These are phyloP conservation scores for Corynascus novoguineensis DNA, from an alignment of 495 filamentous ascomycete genomes.

Conservation along the genomic window DNA sequence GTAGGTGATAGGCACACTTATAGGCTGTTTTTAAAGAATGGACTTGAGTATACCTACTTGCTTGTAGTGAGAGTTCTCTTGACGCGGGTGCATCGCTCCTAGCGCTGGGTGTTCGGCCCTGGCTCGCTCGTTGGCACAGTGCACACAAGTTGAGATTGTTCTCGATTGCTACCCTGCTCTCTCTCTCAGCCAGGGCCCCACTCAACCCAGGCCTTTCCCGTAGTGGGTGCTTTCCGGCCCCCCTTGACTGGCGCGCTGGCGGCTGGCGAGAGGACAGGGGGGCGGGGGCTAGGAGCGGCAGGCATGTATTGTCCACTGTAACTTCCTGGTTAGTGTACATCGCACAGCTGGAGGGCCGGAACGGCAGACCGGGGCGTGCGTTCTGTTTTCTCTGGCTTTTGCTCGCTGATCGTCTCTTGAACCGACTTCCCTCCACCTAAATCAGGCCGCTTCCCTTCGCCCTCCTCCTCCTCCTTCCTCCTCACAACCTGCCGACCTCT, in stretches of 20 bases:
- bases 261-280: conserved; percentile 20
- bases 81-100: no score
- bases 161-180: conserved; percentile 19
- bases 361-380: conserved; percentile 25
- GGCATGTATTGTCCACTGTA: conserved; percentile 17
- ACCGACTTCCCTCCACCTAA: conserved; percentile 31
- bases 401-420: conserved; percentile 10
- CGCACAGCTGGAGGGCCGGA: not conserved
- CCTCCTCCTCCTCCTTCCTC: conserved; percentile 29
- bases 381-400: conserved; percentile 28
- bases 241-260: conserved; percentile 25
- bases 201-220: conserved; percentile 25
- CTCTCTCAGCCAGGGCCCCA: conserved; percentile 4
- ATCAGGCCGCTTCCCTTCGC: conserved; percentile 36
- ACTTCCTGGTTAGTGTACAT: not conserved
- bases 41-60: no score
- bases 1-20: no score
- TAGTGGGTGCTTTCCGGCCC: conserved; percentile 22
- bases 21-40: no score
- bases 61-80: no score
- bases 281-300: conserved; percentile 12
- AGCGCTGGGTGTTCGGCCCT: conserved; percentile 4
- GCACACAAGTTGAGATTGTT: conserved; percentile 1
- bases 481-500: conserved; percentile 36
- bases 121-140: conserved; percentile 17